These are phyloP conservation scores for Reutealis trisperma DNA, from an alignment of 345 rosid genomes.

Conservation along the genomic window DNA sequence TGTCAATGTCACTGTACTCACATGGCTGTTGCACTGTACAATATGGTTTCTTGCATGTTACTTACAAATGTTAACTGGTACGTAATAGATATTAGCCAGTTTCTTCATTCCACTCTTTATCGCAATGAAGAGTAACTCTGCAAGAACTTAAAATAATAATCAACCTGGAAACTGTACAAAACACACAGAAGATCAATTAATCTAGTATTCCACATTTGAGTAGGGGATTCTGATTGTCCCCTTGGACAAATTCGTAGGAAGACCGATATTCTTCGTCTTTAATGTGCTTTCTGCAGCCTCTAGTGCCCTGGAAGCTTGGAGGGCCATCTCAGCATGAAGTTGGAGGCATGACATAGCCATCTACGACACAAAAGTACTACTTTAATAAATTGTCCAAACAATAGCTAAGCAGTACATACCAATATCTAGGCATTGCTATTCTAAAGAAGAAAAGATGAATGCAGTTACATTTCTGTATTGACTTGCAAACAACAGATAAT, in stretches of 20 bases:
- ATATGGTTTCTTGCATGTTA: not conserved
- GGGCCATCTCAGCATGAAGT: constrained; percentile 88
- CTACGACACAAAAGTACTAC: constrained; percentile 27
- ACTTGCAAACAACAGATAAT: no score
- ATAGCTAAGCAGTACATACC: not conserved
- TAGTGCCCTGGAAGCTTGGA: constrained; percentile 82
- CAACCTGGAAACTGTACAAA: constrained; percentile 6
- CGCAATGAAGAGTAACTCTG: not conserved
- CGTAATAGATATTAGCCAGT: not conserved
- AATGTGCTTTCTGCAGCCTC: constrained; percentile 49
- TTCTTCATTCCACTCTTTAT: not conserved
- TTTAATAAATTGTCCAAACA: constrained; percentile 3
- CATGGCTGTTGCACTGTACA: not conserved
- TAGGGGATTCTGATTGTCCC: constrained; percentile 54
- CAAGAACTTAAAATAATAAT: not conserved
- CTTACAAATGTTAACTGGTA: not conserved
- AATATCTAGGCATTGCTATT: not conserved
- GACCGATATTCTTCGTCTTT: constrained; percentile 36
- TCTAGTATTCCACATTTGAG: constrained; percentile 35
- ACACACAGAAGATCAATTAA: constrained; percentile 4
- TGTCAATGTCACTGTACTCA: not conserved
- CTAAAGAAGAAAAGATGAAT: no score
- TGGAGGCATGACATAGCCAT: constrained; percentile 93
- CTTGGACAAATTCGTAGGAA: constrained; percentile 35
- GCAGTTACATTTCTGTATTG: no score